phyloP scores from a whole-genome alignment of 345 rosid species.

The Gossypium sturtianum region DNA sequence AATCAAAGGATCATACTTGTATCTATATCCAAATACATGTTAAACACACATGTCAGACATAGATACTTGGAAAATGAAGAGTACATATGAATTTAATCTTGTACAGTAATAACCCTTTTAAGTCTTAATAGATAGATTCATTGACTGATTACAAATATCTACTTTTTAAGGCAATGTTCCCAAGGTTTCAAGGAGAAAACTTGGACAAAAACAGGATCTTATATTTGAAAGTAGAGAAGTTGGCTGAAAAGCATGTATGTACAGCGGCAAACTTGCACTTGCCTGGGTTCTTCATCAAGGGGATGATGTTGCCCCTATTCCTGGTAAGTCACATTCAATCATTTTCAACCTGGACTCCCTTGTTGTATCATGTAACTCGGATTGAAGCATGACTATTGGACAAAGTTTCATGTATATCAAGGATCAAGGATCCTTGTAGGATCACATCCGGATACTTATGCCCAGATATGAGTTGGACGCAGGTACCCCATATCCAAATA shows the following conservation, averaged over 20 bases:
- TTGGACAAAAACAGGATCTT: slow-evolving; percentile 27
- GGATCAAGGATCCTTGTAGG: too few relatives aligned
- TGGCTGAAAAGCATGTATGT: slow-evolving; percentile 31
- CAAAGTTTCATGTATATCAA: too few relatives aligned
- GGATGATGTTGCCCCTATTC: slow-evolving; percentile 3
- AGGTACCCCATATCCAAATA: too few relatives aligned
- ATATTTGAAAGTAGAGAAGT: slow-evolving; percentile 20
- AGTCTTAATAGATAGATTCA: not conserved
- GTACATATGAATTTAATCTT: too few relatives aligned
- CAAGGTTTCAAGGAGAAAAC: slow-evolving; percentile 24
- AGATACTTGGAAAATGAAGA: too few relatives aligned
- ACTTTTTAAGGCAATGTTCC: not conserved
- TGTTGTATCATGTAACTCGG: too few relatives aligned
- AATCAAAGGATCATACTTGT: not conserved
- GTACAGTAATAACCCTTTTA: not conserved
- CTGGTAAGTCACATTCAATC: not conserved
- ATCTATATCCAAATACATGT: too few relatives aligned
- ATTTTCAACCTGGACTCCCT: not conserved
- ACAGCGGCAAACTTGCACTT: slow-evolving; percentile 35
- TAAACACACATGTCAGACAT: too few relatives aligned
- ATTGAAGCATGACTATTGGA: too few relatives aligned
- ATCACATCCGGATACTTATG: too few relatives aligned
- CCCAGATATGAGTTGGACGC: too few relatives aligned
- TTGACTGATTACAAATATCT: not conserved
- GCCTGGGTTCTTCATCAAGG: slow-evolving; percentile 45